phyloP scores from a whole-genome alignment of 495 filamentous ascomycete genomes.

The Penicillium ochrochloron region DNA sequence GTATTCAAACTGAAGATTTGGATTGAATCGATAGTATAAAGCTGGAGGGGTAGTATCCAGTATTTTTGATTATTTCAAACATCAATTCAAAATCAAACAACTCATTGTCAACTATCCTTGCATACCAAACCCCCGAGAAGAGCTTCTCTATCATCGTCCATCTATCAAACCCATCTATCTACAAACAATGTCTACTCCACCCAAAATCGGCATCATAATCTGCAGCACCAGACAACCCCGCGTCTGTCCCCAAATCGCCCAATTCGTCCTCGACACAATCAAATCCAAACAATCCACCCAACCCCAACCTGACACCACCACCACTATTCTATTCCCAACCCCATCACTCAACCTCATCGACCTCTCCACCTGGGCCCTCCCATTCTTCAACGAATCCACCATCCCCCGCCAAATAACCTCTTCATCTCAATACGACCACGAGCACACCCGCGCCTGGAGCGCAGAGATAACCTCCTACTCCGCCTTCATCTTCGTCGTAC shows the following conservation, averaged over 20 bases:
- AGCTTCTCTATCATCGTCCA: background rate
- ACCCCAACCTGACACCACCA: background rate
- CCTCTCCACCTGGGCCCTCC: constrained; percentile 52
- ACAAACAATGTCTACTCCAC: background rate
- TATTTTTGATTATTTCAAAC: background rate
- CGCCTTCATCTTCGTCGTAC: constrained; percentile 58
- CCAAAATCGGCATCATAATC: background rate
- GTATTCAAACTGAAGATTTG: background rate
- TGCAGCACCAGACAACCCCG: constrained; percentile 5
- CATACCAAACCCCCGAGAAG: background rate
- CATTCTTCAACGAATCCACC: constrained; percentile 54
- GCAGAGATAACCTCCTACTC: constrained; percentile 46
- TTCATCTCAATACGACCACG: constrained; percentile 48
- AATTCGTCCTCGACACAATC: constrained; percentile 2
- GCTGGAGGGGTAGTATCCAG: background rate
- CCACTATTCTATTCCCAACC: background rate
- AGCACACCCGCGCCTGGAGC: constrained; percentile 52
- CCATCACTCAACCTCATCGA: constrained; percentile 36
- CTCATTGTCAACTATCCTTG: background rate
- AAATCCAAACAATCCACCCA: background rate
- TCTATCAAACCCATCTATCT: background rate
- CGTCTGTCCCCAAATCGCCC: background rate
- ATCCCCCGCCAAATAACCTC: constrained; percentile 48
- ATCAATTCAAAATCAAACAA: background rate
- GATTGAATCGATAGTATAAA: background rate